These are phyloP conservation scores for Magnusiomyces fungicola DNA, from an alignment of 1,139 yeast genomes.

Conservation along the genomic window DNA sequence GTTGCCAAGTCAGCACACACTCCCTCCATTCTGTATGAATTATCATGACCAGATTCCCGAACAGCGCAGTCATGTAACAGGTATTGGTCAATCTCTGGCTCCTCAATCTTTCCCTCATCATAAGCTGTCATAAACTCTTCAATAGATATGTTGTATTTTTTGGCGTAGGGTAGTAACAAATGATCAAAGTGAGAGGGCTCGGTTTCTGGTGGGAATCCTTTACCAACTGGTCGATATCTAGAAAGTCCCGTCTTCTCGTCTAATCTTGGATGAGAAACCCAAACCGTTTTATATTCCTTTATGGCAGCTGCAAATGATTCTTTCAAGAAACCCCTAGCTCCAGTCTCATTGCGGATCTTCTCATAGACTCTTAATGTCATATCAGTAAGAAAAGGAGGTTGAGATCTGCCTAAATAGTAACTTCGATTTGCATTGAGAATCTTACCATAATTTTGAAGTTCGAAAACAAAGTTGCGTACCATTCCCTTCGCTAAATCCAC, in stretches of 20 bases:
- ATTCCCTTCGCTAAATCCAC: slow-evolving; percentile 75
- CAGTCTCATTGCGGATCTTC: slow-evolving; percentile 38
- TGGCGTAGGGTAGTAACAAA: slow-evolving; percentile 60
- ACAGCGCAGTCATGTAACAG: slow-evolving; percentile 92
- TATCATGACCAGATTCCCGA: slow-evolving; percentile 95
- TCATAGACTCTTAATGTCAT: slow-evolving; percentile 72
- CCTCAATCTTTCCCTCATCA: slow-evolving; percentile 57
- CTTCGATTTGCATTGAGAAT: slow-evolving; percentile 91
- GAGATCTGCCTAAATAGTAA: slow-evolving; percentile 85
- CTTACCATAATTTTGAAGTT: slow-evolving; percentile 85
- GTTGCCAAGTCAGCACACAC: slow-evolving; percentile 86
- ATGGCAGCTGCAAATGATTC: slow-evolving; percentile 73
- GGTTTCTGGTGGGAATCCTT: slow-evolving; percentile 94
- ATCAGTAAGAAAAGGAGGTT: slow-evolving; percentile 97
- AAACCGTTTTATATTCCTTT: slow-evolving; percentile 73
- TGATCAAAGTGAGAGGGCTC: slow-evolving; percentile 83
- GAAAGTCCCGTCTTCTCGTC: slow-evolving; percentile 78
- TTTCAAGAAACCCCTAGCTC: slow-evolving; percentile 52
- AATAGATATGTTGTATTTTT: slow-evolving; percentile 52
- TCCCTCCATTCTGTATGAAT: slow-evolving; percentile 85
- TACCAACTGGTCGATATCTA: slow-evolving; percentile 83
- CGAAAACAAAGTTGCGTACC: slow-evolving; percentile 89
- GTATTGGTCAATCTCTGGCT: slow-evolving; percentile 79
- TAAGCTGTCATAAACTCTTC: slow-evolving; percentile 67
- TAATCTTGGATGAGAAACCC: slow-evolving; percentile 69